phyloP scores from a whole-genome alignment of 2,329 filamentous ascomycete species.

The Helotiales sp. region DNA sequence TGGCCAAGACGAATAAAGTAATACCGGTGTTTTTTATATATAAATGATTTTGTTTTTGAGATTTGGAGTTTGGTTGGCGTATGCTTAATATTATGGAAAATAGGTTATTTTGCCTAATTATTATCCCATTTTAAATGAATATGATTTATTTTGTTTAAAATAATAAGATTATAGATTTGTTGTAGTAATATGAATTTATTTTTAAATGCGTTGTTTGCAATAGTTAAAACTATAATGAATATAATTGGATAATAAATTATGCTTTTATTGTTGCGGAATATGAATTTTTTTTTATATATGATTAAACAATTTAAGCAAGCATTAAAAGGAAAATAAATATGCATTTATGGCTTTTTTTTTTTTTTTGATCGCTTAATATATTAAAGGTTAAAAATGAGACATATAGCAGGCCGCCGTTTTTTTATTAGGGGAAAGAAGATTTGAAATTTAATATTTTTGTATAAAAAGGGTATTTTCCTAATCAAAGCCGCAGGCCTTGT shows the following conservation, averaged over 20 bases:
- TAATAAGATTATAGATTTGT: conserved; percentile 37
- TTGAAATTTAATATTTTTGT: conserved; percentile 39
- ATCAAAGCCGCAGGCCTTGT: conserved; percentile 38
- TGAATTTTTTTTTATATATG: conserved; percentile 34
- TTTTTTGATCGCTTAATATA: conserved; percentile 37
- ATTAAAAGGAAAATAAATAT: conserved; percentile 10
- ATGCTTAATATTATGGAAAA: conserved; percentile 36
- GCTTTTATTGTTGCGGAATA: conserved; percentile 35
- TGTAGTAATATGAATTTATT: conserved; percentile 33
- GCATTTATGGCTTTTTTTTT: conserved; percentile 32
- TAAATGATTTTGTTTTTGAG: conserved; percentile 39
- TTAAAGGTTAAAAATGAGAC: conserved; percentile 36
- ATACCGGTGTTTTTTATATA: conserved; percentile 49
- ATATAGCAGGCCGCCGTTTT: conserved; percentile 30
- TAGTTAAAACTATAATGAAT: conserved; percentile 36
- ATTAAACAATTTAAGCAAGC: conserved; percentile 12
- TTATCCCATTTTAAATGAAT: conserved; percentile 35
- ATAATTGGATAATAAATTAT: conserved; percentile 32
- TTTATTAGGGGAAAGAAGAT: conserved; percentile 33
- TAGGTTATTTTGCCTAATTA: conserved; percentile 29
- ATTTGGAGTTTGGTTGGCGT: conserved; percentile 28
- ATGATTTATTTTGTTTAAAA: conserved; percentile 29
- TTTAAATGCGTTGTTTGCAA: conserved; percentile 37
- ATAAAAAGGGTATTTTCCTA: conserved; percentile 28
- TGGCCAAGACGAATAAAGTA: conserved; percentile 44